phyloP scores from a whole-genome alignment of 2,329 filamentous ascomycete genomes.

The Zarea fungicola region DNA sequence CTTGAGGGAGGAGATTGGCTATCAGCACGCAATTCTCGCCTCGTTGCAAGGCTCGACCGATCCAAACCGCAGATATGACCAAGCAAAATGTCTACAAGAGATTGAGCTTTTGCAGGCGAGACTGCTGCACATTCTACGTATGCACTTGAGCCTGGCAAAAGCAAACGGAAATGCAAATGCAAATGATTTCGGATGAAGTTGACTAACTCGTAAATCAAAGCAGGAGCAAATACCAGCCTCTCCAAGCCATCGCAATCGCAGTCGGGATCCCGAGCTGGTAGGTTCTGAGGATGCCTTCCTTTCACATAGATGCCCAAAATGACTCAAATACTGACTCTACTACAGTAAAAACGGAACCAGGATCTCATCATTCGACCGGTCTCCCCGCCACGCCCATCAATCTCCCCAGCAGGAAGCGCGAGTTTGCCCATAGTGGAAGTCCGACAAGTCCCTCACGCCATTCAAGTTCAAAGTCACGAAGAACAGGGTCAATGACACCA shows the following conservation, averaged over 20 bases:
- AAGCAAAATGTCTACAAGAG: no score
- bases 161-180: no score
- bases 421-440: slow-evolving; percentile 1
- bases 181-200: no score
- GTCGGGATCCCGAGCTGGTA: no score
- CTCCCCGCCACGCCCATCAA: slow-evolving; percentile 1
- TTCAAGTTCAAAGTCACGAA: slow-evolving; percentile 21
- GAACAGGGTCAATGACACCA: slow-evolving; percentile 20
- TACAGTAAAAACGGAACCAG: background rate
- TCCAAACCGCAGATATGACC: no score
- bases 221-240: background rate
- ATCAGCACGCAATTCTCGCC: slow-evolving; percentile 37
- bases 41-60: slow-evolving; percentile 29
- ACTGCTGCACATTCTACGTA: no score
- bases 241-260: background rate
- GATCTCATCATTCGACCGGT: background rate
- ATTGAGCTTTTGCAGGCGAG: background rate
- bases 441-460: background rate
- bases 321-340: background rate
- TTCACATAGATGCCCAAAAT: no score
- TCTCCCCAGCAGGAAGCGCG: slow-evolving; percentile 3
- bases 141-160: no score
- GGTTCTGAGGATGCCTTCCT: no score
- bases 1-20: slow-evolving; percentile 36
- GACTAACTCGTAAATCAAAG: no score